Conservation (phyloP, 768 basidiomycete species). For the Mycena olivaceomarginata region DNA sequence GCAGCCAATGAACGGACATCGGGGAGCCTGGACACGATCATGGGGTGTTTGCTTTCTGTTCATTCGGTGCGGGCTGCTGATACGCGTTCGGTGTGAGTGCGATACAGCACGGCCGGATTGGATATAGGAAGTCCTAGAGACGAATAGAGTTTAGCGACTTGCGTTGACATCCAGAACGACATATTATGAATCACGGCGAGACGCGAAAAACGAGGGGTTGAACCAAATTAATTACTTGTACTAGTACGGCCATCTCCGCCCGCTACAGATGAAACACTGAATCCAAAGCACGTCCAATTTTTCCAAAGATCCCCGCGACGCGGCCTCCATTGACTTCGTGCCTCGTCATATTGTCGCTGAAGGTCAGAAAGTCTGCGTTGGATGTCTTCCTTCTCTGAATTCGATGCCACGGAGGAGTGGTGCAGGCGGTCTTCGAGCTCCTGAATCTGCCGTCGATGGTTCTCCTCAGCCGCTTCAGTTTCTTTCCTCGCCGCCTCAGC, state of each 20-base stretch:
- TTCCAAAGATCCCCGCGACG: conserved; percentile 45
- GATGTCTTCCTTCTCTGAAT: conserved; percentile 42
- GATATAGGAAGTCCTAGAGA: no score
- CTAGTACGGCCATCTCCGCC: background rate
- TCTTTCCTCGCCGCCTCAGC: conserved; percentile 44
- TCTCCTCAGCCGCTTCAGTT: conserved; percentile 33
- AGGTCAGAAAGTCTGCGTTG: conserved; percentile 39
- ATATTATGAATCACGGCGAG: no score
- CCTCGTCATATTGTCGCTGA: conserved; percentile 30
- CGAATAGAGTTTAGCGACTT: no score
- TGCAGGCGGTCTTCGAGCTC: conserved; percentile 42
- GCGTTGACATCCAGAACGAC: no score
- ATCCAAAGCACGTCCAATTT: conserved; percentile 47
- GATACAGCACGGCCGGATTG: no score
- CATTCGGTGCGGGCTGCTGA: no score
- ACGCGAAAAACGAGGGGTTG: no score
- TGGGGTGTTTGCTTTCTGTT: no score
- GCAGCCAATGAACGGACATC: no score
- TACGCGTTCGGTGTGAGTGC: no score
- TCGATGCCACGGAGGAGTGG: conserved; percentile 24
- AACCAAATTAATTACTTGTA: no score
- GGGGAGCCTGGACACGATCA: no score
- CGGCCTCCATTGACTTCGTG: conserved; percentile 14
- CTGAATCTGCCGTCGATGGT: conserved; percentile 44
- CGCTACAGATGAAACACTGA: conserved; percentile 36